A percentile compares a stretch with the other conserved stretches of the same genome.
Conservation (phyloP, 257 asterid genomes). For the Plantago ovata region DNA sequence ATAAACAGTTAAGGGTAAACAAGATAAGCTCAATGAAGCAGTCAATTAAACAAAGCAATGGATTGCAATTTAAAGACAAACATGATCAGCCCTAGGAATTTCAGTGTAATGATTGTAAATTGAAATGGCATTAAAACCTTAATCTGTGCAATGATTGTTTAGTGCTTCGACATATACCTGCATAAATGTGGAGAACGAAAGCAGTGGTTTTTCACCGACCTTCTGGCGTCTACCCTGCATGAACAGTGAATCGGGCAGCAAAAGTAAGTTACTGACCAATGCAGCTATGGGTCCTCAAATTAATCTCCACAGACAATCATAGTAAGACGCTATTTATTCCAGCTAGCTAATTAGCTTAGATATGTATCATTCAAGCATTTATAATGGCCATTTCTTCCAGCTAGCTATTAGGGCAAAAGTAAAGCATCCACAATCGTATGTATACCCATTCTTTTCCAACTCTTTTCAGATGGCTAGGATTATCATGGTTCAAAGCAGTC, state of each 20-base stretch:
- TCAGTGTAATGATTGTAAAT: not conserved
- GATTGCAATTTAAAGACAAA: not conserved
- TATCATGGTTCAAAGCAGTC: too few species aligned
- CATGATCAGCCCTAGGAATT: not conserved
- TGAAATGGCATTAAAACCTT: not conserved
- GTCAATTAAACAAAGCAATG: too few species aligned
- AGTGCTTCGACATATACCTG: conserved; percentile 46
- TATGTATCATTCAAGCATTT: too few species aligned
- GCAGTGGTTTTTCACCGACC: conserved; percentile 88
- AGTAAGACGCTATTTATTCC: not conserved
- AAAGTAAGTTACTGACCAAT: not conserved
- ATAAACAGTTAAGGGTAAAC: too few species aligned
- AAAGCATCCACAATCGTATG: too few species aligned
- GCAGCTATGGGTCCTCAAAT: not conserved
- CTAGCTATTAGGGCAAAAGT: too few species aligned
- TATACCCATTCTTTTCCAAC: too few species aligned
- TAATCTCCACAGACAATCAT: conserved; percentile 17
- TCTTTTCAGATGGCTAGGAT: too few species aligned
- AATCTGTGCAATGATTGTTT: conserved; percentile 17
- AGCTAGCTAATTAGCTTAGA: too few species aligned
- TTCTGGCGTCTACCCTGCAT: conserved; percentile 79
- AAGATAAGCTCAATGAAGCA: too few species aligned
- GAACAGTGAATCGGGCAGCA: conserved; percentile 8
- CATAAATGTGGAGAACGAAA: conserved; percentile 69
- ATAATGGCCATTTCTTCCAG: too few species aligned